Conservation (phyloP, 2,329 filamentous ascomycete species). For the Chaetothyriales sp. region DNA sequence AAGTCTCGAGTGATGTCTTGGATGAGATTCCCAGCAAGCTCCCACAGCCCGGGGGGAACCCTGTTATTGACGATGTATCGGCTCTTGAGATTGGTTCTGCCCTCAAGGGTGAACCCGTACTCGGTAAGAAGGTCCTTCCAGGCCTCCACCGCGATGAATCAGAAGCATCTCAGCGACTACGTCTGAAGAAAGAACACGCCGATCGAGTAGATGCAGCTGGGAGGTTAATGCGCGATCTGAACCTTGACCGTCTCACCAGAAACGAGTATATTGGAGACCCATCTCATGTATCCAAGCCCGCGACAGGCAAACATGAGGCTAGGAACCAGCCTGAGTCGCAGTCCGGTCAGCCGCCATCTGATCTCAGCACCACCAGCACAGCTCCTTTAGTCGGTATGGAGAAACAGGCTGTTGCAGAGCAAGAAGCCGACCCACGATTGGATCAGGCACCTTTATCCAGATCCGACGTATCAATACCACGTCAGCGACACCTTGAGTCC, state of each 20-base stretch:
- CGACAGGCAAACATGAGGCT: too few species aligned
- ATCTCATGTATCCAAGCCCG: not conserved
- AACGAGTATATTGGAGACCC: not conserved
- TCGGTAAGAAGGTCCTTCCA: not conserved
- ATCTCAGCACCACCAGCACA: not conserved
- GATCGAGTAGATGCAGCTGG: not conserved
- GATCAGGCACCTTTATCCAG: not conserved
- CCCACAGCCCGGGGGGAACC: not conserved
- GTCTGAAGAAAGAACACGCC: not conserved
- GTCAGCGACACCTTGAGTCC: not conserved
- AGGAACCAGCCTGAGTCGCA: not conserved
- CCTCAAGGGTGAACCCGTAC: not conserved
- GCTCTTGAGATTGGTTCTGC: not conserved
- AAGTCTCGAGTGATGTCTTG: not conserved
- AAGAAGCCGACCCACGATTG: not conserved
- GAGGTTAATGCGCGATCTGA: not conserved
- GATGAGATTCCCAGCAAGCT: not conserved
- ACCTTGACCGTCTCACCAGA: not conserved
- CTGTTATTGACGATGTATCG: not conserved
- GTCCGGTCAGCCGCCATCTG: not conserved
- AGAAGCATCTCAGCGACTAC: not conserved
- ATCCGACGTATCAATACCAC: not conserved
- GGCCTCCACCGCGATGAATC: not conserved
- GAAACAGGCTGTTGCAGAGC: not conserved
- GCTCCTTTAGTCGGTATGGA: not conserved